These are phyloP conservation scores for Alternaria rosae DNA, from an alignment of 2,329 filamentous ascomycete species.

Conservation along the genomic window DNA sequence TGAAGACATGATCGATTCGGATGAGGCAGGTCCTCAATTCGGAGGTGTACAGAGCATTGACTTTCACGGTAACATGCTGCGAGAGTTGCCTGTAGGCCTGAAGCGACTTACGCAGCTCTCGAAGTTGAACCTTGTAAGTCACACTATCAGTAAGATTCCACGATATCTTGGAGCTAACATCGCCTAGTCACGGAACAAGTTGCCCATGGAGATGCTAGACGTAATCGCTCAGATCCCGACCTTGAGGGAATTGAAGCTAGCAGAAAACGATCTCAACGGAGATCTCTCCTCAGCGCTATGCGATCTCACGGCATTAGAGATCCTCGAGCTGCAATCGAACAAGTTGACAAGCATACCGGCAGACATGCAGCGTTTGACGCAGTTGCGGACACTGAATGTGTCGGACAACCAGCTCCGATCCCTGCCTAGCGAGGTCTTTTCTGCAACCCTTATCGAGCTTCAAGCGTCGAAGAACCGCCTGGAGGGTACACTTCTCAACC, in stretches of 20 bases:
- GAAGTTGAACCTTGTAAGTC: slow-evolving; percentile 77
- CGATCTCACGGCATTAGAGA: slow-evolving; percentile 73
- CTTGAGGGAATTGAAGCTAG: slow-evolving; percentile 81
- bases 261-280: slow-evolving; percentile 49
- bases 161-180: slow-evolving; percentile 5
- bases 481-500: slow-evolving; percentile 71
- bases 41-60: slow-evolving; percentile 82
- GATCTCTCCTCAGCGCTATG: slow-evolving; percentile 68
- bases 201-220: slow-evolving; percentile 75
- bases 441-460: slow-evolving; percentile 74
- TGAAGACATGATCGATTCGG: slow-evolving; percentile 66
- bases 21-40: slow-evolving; percentile 77
- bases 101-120: slow-evolving; percentile 76
- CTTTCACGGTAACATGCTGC: slow-evolving; percentile 82
- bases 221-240: slow-evolving; percentile 75
- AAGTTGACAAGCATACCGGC: slow-evolving; percentile 74
- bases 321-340: slow-evolving; percentile 83
- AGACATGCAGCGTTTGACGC: slow-evolving; percentile 70
- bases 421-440: slow-evolving; percentile 74
- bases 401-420: slow-evolving; percentile 77
- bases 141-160: background rate
- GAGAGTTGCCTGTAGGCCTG: slow-evolving; percentile 76
- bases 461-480: slow-evolving; percentile 80
- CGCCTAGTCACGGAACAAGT: slow-evolving; percentile 76
- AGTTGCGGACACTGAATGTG: slow-evolving; percentile 78